Percentiles rank a stretch among this genome's conserved stretches.
These are phyloP conservation scores for Penicillium malachiteum DNA, from an alignment of 495 filamentous ascomycete genomes.

Conservation along the genomic window DNA sequence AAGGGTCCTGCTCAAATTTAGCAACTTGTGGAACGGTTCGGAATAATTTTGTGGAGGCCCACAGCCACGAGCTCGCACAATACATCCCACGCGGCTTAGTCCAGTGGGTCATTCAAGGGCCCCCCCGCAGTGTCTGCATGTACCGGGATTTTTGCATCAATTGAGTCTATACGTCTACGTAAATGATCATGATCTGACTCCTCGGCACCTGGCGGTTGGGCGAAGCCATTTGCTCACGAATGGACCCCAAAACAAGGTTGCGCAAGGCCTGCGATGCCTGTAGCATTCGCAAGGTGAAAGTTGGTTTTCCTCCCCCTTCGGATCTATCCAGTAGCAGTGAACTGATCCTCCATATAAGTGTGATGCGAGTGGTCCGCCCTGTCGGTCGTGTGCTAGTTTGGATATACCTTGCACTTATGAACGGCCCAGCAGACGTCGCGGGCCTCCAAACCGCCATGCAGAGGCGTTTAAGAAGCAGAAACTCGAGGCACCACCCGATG, in stretches of 20 bases:
- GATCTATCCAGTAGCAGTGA: conserved; percentile 2
- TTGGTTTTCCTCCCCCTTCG: conserved; percentile 30
- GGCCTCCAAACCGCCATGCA: conserved; percentile 82
- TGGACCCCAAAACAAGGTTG: conserved; percentile 53
- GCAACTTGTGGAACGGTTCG: background rate
- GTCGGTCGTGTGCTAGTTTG: conserved; percentile 73
- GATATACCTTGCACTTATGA: conserved; percentile 83
- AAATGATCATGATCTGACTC: conserved; percentile 19
- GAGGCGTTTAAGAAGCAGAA: conserved; percentile 74
- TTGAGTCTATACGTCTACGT: conserved; percentile 1
- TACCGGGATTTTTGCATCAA: conserved; percentile 7
- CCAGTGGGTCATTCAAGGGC: conserved; percentile 17
- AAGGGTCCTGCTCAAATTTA: background rate
- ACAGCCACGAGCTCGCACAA: conserved; percentile 1
- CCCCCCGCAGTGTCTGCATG: conserved; percentile 14
- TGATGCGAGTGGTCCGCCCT: conserved; percentile 76
- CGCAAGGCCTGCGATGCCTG: conserved; percentile 84
- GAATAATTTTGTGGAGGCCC: background rate
- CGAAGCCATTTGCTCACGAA: conserved; percentile 20
- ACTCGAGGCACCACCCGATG: conserved; percentile 39
- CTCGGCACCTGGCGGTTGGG: conserved; percentile 25
- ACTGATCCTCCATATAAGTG: conserved; percentile 52
- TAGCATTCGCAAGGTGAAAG: conserved; percentile 83
- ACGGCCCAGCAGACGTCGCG: conserved; percentile 73
- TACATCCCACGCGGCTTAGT: background rate